A percentile compares a stretch with the other conserved stretches of the same genome.
These are phyloP conservation scores for Amphicarpaea edgeworthii DNA, from an alignment of 306 rosid genomes.

Conservation along the genomic window DNA sequence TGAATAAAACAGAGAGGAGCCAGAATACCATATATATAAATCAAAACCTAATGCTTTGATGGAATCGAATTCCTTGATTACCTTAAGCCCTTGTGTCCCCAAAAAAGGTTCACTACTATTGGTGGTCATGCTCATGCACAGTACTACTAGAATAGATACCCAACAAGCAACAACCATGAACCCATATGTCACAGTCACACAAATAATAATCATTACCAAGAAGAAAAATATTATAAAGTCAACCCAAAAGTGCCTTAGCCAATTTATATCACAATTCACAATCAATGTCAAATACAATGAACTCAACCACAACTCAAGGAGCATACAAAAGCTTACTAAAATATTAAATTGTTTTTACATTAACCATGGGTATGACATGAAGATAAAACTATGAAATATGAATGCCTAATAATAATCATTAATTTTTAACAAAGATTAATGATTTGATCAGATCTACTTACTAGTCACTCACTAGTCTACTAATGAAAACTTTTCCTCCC, in stretches of 20 bases:
- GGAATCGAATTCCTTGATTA: constrained; percentile 54
- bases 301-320: constrained; percentile 13
- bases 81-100: constrained; percentile 43
- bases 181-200: constrained; percentile 27
- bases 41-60: constrained; percentile 36
- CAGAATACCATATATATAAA: constrained; percentile 38
- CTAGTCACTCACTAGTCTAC: constrained; percentile 34
- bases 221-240: constrained; percentile 34
- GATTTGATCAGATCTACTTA: constrained; percentile 42
- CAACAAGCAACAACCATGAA: constrained; percentile 42
- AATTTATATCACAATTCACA: constrained; percentile 19
- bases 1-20: constrained; percentile 19
- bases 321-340: constrained; percentile 17
- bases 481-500: constrained; percentile 33
- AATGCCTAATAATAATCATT: constrained; percentile 18
- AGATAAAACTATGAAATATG: neutral
- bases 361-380: constrained; percentile 20
- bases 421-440: constrained; percentile 34
- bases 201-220: constrained; percentile 13
- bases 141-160: constrained; percentile 47
- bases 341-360: constrained; percentile 41
- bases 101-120: constrained; percentile 39
- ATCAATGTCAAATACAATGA: constrained; percentile 26
- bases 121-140: constrained; percentile 33
- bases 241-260: constrained; percentile 41